Evolutionary conservation across 805 yeast genomes (phyloP).

Genomic region (Cyberlindnera xylosilytica): DNA sequence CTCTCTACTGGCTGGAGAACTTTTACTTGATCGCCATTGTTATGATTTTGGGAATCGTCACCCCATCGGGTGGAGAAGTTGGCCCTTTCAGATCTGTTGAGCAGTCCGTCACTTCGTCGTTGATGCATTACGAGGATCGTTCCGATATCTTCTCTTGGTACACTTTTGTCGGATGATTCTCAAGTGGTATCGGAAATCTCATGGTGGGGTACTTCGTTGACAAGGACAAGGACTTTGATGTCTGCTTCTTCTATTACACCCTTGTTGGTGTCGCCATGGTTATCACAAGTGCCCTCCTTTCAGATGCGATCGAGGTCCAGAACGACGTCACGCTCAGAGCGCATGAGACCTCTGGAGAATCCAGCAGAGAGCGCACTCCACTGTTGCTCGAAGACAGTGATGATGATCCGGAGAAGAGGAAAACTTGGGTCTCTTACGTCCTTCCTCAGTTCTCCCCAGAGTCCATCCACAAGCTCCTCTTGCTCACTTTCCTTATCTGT

Average conservation of each 20-base stretch:
- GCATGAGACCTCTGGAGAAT: background rate
- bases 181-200: slow-evolving; percentile 45
- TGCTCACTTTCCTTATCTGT: slow-evolving; percentile 37
- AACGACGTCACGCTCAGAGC: slow-evolving; percentile 10
- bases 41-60: slow-evolving; percentile 48
- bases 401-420: slow-evolving; percentile 2
- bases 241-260: slow-evolving; percentile 16
- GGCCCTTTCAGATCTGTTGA: slow-evolving; percentile 60
- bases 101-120: slow-evolving; percentile 48
- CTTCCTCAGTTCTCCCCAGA: slow-evolving; percentile 19
- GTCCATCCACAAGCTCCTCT: slow-evolving; percentile 28
- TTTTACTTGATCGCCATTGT: slow-evolving; percentile 34
- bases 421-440: slow-evolving; percentile 5
- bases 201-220: slow-evolving; percentile 35
- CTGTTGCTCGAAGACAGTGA: background rate
- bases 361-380: background rate
- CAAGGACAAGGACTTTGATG: slow-evolving; percentile 8
- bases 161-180: slow-evolving; percentile 44
- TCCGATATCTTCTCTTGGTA: slow-evolving; percentile 61
- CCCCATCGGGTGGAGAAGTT: slow-evolving; percentile 58
- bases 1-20: slow-evolving; percentile 34
- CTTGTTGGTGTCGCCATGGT: slow-evolving; percentile 6
- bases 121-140: slow-evolving; percentile 38
- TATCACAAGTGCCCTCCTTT: slow-evolving; percentile 3
- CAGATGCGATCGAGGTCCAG: slow-evolving; percentile 15